A percentile compares a stretch with the other conserved stretches of the same genome.
phyloP scores from a whole-genome alignment of 306 rosid species.

The Ormosia emarginata region DNA sequence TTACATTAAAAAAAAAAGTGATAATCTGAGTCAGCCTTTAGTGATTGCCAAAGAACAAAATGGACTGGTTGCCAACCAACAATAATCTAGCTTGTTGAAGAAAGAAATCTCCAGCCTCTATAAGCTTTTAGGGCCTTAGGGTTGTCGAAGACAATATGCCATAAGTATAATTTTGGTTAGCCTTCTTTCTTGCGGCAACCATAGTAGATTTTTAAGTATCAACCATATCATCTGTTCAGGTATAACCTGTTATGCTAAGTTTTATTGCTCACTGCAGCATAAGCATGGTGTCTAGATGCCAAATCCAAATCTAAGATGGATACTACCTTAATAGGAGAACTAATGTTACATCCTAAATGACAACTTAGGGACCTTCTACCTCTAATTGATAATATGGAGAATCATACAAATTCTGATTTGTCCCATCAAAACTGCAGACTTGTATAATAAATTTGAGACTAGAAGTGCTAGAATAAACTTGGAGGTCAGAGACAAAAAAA shows the following conservation, averaged over 20 bases:
- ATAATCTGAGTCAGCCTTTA: too few relatives aligned
- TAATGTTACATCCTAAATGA: constrained; percentile 11
- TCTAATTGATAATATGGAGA: constrained; percentile 62
- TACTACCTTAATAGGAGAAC: constrained; percentile 14
- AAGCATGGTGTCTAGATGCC: not conserved
- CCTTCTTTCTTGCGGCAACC: too few relatives aligned
- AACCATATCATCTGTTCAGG: not conserved
- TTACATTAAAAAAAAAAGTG: too few relatives aligned
- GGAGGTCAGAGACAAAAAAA: constrained; percentile 60
- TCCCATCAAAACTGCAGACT: constrained; percentile 65
- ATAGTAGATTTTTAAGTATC: too few relatives aligned
- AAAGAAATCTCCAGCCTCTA: too few relatives aligned
- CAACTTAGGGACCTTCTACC: constrained; percentile 27
- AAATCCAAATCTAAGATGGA: not conserved
- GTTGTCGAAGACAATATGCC: too few relatives aligned
- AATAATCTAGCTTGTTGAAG: too few relatives aligned
- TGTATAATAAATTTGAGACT: constrained; percentile 64
- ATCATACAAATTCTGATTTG: constrained; percentile 49
- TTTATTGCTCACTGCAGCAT: not conserved
- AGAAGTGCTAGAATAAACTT: constrained; percentile 42
- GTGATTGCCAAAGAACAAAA: too few relatives aligned
- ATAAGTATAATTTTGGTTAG: too few relatives aligned
- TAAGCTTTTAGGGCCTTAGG: too few relatives aligned
- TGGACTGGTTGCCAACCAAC: too few relatives aligned
- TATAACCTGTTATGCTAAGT: not conserved